Base-by-base conservation (phyloP, 257 asterid genomes). In the Plectranthus barbatus region DNA sequence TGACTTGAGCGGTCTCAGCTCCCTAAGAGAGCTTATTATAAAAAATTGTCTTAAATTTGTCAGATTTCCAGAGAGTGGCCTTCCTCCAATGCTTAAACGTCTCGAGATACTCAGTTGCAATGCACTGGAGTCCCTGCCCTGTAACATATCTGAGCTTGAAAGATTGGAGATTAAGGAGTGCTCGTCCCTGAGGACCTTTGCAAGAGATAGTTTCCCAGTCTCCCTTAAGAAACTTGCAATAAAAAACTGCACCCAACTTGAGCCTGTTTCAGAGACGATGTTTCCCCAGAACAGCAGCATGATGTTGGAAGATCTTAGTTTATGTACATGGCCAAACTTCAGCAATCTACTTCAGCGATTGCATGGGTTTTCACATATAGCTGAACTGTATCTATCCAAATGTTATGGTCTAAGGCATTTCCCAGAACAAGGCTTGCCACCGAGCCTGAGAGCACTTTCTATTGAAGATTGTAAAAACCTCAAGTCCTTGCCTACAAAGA, bases 81-180 rank as follows among this genome's bases (percentile, higher is more conserved):
- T 80, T 36, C 90, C 94, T 2, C 66, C 84, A 9, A 72, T 62
- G 73, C 94, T 85, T 10, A 81, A 79, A 75, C 87, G 87, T 56
- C 87, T 85, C 13, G 87, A 82, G 71, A 76, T 82, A 57, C 84
- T 80, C 71, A 61, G 80, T 29, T 85, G 90, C 76, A 75, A 73
- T 24, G 77, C 85, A 29, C 69, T 85, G 45, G 81, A 45, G 45
- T 79, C 94, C 47, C 67, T 85, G 44, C 90, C 94, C 1, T 64
- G 72, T 44, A 66, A 81, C 57, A 67, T 83, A 42, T 62, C 71
- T 39, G 69, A 46, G 71, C 90, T 85, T 10, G 94, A 85, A 66
- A 70, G 87, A 29, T 71, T 85, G 33, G 90, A 83, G 72, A 74
- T 85, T 36, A 80, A 85, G 72, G 87, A 85, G 15, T 85, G 94